Conservation (phyloP, 148 eudicot genomes). For the Silene conica region DNA sequence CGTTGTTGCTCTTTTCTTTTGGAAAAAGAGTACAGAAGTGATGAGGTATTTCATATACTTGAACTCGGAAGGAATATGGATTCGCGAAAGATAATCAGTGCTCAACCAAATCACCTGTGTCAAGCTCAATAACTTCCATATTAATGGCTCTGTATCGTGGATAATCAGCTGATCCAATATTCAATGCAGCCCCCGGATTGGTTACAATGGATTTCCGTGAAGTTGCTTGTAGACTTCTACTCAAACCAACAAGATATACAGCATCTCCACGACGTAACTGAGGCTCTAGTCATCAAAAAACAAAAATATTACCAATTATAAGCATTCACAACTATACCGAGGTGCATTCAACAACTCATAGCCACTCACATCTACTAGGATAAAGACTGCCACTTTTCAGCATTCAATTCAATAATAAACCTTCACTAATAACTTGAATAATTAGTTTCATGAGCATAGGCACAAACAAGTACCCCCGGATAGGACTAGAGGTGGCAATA, state of each 20-base stretch:
- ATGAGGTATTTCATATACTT: background rate
- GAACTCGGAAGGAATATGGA: background rate
- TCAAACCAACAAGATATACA: conserved; percentile 91
- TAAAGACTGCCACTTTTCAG: background rate
- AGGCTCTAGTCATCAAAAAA: conserved; percentile 53
- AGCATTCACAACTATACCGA: background rate
- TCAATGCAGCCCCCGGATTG: conserved; percentile 83
- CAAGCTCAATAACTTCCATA: conserved; percentile 98
- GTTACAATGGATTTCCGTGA: conserved; percentile 93
- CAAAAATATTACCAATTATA: background rate
- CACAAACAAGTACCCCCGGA: background rate
- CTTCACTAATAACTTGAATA: background rate
- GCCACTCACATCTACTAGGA: background rate
- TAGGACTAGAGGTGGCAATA: background rate
- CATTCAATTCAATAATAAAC: background rate
- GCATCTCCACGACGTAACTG: conserved; percentile 84
- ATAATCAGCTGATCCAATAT: conserved; percentile 83
- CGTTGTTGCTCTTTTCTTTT: background rate
- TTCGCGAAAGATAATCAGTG: background rate
- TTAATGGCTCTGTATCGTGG: conserved; percentile 95
- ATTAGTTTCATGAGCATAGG: background rate
- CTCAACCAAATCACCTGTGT: conserved; percentile 58
- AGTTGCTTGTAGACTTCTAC: conserved; percentile 89
- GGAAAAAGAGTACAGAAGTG: background rate
- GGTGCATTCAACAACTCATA: background rate